Conservation (phyloP, 1,139 yeast species). For the Debaryomyces nepalensis region DNA sequence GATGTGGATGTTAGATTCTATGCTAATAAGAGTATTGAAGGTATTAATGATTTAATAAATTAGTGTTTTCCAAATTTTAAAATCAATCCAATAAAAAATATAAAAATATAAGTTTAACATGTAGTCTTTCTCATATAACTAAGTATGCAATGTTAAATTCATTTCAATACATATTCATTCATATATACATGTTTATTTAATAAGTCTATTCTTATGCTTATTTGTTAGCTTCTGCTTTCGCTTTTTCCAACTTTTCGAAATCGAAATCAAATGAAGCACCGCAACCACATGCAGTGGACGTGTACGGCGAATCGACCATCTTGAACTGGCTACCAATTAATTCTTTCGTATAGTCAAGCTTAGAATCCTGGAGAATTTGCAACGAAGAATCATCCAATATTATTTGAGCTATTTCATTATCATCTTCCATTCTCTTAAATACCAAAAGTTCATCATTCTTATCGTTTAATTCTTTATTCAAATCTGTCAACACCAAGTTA, state of each 20-base stretch:
- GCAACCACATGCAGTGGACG: constrained; percentile 94
- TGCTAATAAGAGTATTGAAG: constrained; percentile 64
- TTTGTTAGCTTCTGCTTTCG: constrained; percentile 19
- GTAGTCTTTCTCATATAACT: constrained; percentile 5
- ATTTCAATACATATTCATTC: constrained; percentile 10
- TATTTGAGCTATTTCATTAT: constrained; percentile 53
- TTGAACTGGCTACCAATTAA: constrained; percentile 94
- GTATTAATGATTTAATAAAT: constrained; percentile 31
- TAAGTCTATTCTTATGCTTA: constrained; percentile 2
- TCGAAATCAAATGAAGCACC: constrained; percentile 94
- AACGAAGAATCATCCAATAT: constrained; percentile 81
- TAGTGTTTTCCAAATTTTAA: constrained; percentile 49
- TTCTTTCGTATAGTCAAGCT: constrained; percentile 87
- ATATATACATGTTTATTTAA: constrained; percentile 1
- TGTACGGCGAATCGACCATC: constrained; percentile 86
- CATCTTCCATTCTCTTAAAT: constrained; percentile 62
- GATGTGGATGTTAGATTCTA: constrained; percentile 92
- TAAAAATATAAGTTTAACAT: constrained; percentile 85
- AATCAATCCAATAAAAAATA: constrained; percentile 86
- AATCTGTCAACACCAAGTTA: constrained; percentile 63
- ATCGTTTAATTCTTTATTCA: constrained; percentile 44
- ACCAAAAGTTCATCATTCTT: constrained; percentile 45
- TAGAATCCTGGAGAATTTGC: constrained; percentile 82
- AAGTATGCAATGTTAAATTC: constrained; percentile 2
- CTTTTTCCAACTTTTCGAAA: constrained; percentile 54